Evolutionary conservation across 176 grass and related monocot genomes (phyloP).

Genomic region (Oryza glumipatula): DNA sequence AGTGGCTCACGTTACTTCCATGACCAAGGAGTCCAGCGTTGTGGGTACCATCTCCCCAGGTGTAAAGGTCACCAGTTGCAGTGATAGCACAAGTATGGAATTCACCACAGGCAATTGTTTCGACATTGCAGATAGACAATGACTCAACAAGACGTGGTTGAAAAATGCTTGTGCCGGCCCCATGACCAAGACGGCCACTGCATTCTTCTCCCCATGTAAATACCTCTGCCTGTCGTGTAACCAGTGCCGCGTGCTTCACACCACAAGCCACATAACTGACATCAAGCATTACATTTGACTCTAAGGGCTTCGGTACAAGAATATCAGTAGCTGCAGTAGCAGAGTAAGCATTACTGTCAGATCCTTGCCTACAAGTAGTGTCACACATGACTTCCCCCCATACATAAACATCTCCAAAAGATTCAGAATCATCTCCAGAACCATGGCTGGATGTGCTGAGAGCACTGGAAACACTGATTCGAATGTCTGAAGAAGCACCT

Average conservation of each 20-base stretch:
- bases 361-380: constrained; percentile 36
- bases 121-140: constrained; percentile 66
- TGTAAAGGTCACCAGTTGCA: constrained; percentile 81
- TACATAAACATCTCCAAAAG: constrained; percentile 87
- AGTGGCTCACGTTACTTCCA: constrained; percentile 89
- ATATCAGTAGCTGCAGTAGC: constrained; percentile 56
- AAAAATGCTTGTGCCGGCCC: constrained; percentile 64
- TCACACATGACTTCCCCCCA: constrained; percentile 93
- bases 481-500: constrained; percentile 70
- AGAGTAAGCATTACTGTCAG: constrained; percentile 40
- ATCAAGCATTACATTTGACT: constrained; percentile 98
- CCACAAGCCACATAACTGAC: constrained; percentile 85
- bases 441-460: constrained; percentile 99
- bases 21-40: constrained; percentile 95
- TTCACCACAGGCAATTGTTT: constrained; percentile 85
- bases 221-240: constrained; percentile 87
- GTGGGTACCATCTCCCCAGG: constrained; percentile 95
- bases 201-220: constrained; percentile 98
- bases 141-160: constrained; percentile 83
- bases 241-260: constrained; percentile 79
- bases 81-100: constrained; percentile 96
- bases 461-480: constrained; percentile 93
- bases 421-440: constrained; percentile 92
- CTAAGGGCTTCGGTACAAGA: constrained; percentile 87
- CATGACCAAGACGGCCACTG: constrained; percentile 84